A percentile compares a stretch with the other conserved stretches of the same genome.
Conservation (phyloP, 768 basidiomycete genomes). For the Ramaria sp. region DNA sequence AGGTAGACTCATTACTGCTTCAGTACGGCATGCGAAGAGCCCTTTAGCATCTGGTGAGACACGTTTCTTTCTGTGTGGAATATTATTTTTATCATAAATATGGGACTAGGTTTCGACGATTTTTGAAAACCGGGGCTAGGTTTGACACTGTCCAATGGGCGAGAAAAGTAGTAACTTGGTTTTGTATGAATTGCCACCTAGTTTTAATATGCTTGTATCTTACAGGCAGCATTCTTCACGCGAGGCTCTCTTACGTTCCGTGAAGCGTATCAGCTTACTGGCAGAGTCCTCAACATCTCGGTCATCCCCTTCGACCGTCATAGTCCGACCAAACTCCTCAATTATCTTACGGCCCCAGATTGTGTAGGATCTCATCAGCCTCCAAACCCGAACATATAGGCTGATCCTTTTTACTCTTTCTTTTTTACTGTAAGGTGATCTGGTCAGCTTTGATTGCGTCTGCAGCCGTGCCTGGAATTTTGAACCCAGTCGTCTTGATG, state of each 20-base stretch:
- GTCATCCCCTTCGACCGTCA: conserved; percentile 87
- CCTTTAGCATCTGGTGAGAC: conserved; percentile 53
- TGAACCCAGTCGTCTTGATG: conserved; percentile 94
- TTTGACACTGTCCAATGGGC: conserved; percentile 92
- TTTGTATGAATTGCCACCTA: neutral
- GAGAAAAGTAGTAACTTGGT: conserved; percentile 46
- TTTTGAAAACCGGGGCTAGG: conserved; percentile 83
- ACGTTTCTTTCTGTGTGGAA: neutral
- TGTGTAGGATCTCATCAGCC: conserved; percentile 37
- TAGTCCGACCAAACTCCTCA: conserved; percentile 91
- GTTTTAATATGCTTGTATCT: neutral
- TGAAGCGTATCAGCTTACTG: conserved; percentile 89
- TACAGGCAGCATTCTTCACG: conserved; percentile 79
- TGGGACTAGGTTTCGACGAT: conserved; percentile 26
- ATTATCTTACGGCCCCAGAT: conserved; percentile 94
- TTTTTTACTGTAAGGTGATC: conserved; percentile 44
- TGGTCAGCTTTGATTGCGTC: conserved; percentile 79
- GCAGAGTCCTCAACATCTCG: conserved; percentile 87
- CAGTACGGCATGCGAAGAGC: conserved; percentile 65
- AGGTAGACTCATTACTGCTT: conserved; percentile 17
- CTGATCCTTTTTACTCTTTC: neutral
- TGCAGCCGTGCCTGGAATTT: conserved; percentile 89
- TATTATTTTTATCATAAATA: neutral
- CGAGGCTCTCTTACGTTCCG: conserved; percentile 90
- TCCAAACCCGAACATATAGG: neutral